Base-by-base conservation (phyloP, 805 yeast species). In the Hanseniaspora hatyaiensis region DNA sequence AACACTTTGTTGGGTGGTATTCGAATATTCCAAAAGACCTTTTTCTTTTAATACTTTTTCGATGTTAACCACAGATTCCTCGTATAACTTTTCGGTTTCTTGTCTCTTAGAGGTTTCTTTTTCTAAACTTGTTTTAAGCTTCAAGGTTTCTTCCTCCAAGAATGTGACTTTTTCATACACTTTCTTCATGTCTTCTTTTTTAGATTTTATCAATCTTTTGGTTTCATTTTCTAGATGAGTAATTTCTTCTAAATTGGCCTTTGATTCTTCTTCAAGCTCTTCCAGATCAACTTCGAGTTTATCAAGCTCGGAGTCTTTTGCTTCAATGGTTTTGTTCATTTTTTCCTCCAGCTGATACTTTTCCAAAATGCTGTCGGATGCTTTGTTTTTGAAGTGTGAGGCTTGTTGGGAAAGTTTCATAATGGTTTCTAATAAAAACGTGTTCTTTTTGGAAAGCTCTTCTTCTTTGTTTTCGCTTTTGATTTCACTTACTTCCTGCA, bases 261-360 rank as follows among this genome's bases (percentile, higher is more conserved):
- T 9, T 50, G 12, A 31, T 50, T 51, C 23, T 24, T 53, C 40
- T n/a, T 56, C 55, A 4, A 59, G 29, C 12, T 49, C 42, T 12
- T 45, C 16, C n/a, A 59, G 57, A 8, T 58, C 55, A 3, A 55
- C 43, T 29, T 55, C 55, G 8, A 60, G 46, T 1, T 52, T 26
- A 0, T 47, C 26, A 18, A 59, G 54, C 16, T 56, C 53, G 19
- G 59, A 52, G 18, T 52, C 54, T 19, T 63, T 47, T 2, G 51
- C 47, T 2, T 53, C 53, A 9, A 62, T 54, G 12, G 60, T 57
- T 2, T 50, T 34, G n/a, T 59, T 50, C 2, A 59, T 47, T 3
- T 52, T 51, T 3, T 52, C 53, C 1, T 65, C 38, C 38, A 44
- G 12, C 19, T 44, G 33, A 16, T 44, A 36, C 1, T 36, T 36